Evolutionary conservation across 495 filamentous ascomycete species (phyloP).

Genomic region (Aspergillus homomorphus): DNA sequence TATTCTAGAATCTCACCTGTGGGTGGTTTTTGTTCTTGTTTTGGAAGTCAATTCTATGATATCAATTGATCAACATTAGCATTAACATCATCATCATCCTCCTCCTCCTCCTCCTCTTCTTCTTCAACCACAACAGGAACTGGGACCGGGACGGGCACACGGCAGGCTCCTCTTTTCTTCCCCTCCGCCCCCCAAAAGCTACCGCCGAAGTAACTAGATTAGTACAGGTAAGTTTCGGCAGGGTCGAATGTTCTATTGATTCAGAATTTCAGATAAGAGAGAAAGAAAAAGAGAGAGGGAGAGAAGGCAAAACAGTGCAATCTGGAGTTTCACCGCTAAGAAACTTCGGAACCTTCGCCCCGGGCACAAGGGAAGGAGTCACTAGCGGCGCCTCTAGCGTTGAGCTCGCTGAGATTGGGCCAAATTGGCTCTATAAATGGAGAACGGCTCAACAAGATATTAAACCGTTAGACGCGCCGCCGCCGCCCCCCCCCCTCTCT

Average conservation of each 20-base stretch:
- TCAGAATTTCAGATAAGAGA: background rate
- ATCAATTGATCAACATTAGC: background rate
- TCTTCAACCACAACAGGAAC: background rate
- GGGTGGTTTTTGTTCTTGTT: background rate
- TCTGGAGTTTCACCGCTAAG: conserved; percentile 2
- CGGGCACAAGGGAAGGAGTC: conserved; percentile 9
- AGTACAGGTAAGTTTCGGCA: background rate
- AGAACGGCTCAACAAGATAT: background rate
- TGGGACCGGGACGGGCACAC: background rate
- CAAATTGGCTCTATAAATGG: conserved; percentile 2
- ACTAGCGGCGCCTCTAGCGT: conserved; percentile 18
- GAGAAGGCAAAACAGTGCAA: background rate
- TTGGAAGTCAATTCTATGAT: background rate
- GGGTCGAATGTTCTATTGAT: background rate
- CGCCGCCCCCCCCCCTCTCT: background rate
- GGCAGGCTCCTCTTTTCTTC: background rate
- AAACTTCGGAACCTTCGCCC: conserved; percentile 9
- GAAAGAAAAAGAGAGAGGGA: background rate
- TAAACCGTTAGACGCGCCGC: conserved; percentile 12
- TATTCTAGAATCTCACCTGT: background rate
- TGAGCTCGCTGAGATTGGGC: conserved; percentile 12
- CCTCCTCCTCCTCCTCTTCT: too few species aligned
- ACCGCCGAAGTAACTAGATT: background rate
- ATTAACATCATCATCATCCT: background rate
- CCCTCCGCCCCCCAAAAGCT: background rate